Base-by-base conservation (phyloP, 768 basidiomycete species). In the Rhodotorula babjevae region DNA sequence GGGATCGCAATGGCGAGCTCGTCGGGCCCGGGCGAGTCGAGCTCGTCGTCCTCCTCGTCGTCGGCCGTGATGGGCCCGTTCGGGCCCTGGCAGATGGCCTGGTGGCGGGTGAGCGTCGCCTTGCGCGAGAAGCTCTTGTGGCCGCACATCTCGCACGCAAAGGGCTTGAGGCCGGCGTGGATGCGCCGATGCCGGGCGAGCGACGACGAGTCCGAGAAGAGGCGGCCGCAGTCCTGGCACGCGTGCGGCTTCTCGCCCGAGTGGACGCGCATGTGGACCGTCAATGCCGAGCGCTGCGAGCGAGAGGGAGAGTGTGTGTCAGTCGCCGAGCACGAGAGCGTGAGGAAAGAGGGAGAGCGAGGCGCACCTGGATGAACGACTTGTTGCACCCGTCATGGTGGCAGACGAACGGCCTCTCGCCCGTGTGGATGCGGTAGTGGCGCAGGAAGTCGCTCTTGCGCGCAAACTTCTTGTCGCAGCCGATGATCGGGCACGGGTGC, bases 231-330 rank as follows among this genome's bases (percentile, higher is more conserved):
- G 19, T 88, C 91, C 82, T 92, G 90, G 82, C 92, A 94, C 63
- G 85, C 87, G 80, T 94, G 92, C 18, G 92, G 92, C 80, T 91
- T 91, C 83, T 94, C 92, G 61, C 92, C 92, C 11, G 92, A 92
- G 78, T 94, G 92, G 9, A 92, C 90, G 50, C 92, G 88, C 63
- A 85, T 84, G 80, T 94, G 92, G 5, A 94, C 92, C 71, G 91
- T 90, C 67, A 94, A 82, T 33, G 92, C 92, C 36, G 92, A 93
- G 65, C 90, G 87, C 92, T 94, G 79, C 49, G 47, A 55, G n/a
- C 0, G 40, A 33, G 12, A 40, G 36, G 46, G 10, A 23, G 50
- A 11, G 27, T 8, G 53, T 74, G 58, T 1, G 29, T 57, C 40
- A 46, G 27, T 19, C 1, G 8, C 5, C 50, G 53, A 6, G 3